Conservation (phyloP, 1,284 basidiomycete genomes). For the Austroboletus olivaceoglutinosus region DNA sequence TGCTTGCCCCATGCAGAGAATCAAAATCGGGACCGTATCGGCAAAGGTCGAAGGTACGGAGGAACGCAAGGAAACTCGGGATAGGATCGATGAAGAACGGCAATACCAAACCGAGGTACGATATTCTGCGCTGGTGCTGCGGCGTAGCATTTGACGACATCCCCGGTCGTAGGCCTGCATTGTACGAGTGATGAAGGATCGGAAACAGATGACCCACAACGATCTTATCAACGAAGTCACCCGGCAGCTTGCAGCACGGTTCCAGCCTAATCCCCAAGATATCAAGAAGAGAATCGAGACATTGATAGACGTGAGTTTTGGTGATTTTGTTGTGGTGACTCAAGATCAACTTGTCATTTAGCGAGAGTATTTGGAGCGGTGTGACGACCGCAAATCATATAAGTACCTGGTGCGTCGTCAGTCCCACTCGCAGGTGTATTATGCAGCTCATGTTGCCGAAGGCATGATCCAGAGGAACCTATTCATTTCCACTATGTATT, state of each 20-base stretch:
- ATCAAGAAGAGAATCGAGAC: constrained; percentile 96
- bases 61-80: constrained; percentile 89
- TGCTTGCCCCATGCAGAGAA: constrained; percentile 76
- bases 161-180: constrained; percentile 77
- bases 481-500: not conserved
- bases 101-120: constrained; percentile 85
- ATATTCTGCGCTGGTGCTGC: not conserved
- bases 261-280: constrained; percentile 79
- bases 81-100: constrained; percentile 91
- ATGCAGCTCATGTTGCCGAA: constrained; percentile 10
- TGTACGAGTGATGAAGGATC: constrained; percentile 97
- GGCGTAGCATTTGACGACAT: constrained; percentile 5
- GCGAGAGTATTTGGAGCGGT: constrained; percentile 80
- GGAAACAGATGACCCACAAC: constrained; percentile 87
- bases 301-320: constrained; percentile 80
- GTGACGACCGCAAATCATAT: constrained; percentile 79
- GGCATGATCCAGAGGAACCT: constrained; percentile 22
- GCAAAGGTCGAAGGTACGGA: constrained; percentile 82
- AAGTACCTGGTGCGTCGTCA: constrained; percentile 59
- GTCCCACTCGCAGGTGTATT: not conserved
- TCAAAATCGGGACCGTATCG: constrained; percentile 93
- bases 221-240: constrained; percentile 92
- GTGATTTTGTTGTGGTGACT: not conserved
- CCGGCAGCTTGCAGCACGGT: constrained; percentile 79
- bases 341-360: constrained; percentile 28